These are phyloP conservation scores for Colletotrichum eleusines DNA, from an alignment of 2,329 filamentous ascomycete species.

Conservation along the genomic window DNA sequence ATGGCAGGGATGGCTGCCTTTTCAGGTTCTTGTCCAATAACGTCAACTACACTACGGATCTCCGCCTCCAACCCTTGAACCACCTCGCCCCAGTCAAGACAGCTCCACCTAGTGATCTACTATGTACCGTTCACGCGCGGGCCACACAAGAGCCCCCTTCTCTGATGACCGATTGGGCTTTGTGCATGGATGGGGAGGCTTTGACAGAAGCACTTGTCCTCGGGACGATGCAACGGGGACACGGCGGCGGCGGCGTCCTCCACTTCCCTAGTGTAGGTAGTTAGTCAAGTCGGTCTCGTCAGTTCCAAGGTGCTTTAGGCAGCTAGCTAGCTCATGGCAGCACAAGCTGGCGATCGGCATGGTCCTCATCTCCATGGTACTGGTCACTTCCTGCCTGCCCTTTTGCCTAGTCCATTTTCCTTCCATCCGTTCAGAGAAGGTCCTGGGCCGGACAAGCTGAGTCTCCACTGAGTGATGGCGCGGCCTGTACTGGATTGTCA, in stretches of 20 bases:
- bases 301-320: slow-evolving; percentile 7
- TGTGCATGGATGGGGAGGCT: slow-evolving; percentile 36
- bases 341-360: not conserved
- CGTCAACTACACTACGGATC: slow-evolving; percentile 2
- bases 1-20: slow-evolving; percentile 31
- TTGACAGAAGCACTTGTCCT: slow-evolving; percentile 32
- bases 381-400: not conserved
- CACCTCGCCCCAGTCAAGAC: slow-evolving; percentile 7
- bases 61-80: slow-evolving; percentile 7
- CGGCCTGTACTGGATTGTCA: not conserved
- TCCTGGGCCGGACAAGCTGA: not conserved
- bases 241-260: not conserved
- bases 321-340: not conserved
- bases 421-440: not conserved
- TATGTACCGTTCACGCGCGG: slow-evolving; percentile 36
- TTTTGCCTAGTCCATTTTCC: not conserved
- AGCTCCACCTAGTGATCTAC: slow-evolving; percentile 29
- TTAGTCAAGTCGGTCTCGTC: too few species aligned
- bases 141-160: slow-evolving; percentile 27
- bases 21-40: slow-evolving; percentile 10
- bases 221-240: slow-evolving; percentile 30
- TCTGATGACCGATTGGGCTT: slow-evolving; percentile 20
- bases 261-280: not conserved
- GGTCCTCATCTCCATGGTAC: not conserved
- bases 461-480: not conserved